Base-by-base conservation (phyloP, 2,329 filamentous ascomycete genomes). In the Arthrobotrys conoides region DNA sequence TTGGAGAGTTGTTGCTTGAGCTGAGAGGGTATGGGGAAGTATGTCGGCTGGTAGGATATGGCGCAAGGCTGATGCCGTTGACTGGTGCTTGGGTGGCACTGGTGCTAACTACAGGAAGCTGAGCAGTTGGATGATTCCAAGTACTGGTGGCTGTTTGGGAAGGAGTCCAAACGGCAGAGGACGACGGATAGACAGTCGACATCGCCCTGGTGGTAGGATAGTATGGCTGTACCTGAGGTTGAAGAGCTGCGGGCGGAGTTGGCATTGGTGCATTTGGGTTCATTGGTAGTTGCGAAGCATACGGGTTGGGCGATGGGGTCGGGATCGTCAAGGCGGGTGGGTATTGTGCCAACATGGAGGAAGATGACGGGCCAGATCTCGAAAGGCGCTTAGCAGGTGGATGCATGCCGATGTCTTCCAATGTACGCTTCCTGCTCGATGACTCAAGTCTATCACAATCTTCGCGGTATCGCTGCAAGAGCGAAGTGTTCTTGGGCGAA, bases 101-200 rank as follows among this genome's bases (percentile, higher is more conserved):
- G 83, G 80, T 71, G 83, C 82, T 83, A 81, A 65, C 82, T 76
- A 76, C 38, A 18, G 72, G 49, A 33, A 76, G 84, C 83, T 70
- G 82, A 83, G 64, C 79, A 80, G 46, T 80, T 80, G 63, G 80
- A 44, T 75, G 70, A 14, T 82, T 82, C 66, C 83, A 83, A 33
- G 83, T 82, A 27, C 83, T 80, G 30, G 85, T 82, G 9, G 84
- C 83, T 14, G 84, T 83, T 24, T 86, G 83, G 53, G 84, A 84
- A 65, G 86, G 84, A 36, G 85, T 84, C 86, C 87, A 90, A 63
- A 86, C 86, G 33, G 85, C 85, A 0, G 90, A 86, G 10, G 86
- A 85, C 12, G 87, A 87, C 36, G 90, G 88, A 83, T 92, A 97
- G 0, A 94, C 91, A 18, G 92, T 90, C 5, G 91, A 88, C 91